Base-by-base conservation (phyloP, 345 rosid species). In the Nasturtium officinale region DNA sequence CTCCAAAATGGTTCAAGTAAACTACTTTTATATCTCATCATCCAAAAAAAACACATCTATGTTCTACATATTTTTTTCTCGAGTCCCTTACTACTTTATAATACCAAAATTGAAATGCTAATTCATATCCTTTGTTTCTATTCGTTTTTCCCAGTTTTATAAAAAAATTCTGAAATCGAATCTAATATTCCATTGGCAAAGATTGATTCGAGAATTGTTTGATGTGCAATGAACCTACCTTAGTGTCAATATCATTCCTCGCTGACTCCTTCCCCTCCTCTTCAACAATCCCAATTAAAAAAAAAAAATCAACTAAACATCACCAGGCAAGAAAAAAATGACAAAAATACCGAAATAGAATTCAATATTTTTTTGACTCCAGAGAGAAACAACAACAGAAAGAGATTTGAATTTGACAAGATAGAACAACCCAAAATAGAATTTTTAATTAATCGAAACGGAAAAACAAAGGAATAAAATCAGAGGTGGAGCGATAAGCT, bases 201-300 rank as follows among this genome's bases (percentile, higher is more conserved):
- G 62, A 37, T 12, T 47, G 5, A 67, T 58, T 74, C 50, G 50
- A 50, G 1, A 61, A 16, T 8, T 12, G 42, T 40, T 13, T 21
- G 10, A 5, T 37, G 20, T 18, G 78, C 42, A 48, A 65, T 26
- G 10, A 68, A 6, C 45, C 23, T 74, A 86, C 95, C 92, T 85
- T 85, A 66, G 82, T 46, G 65, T 86, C 85, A 43, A 45, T 75
- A 18, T 78, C 84, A 53, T 67, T 80, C 67, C 57, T 57, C 47
- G 82, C 72, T 32, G 83, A 82, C 55, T 65, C 79, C 62, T 78
- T 82, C 65, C 83, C 96, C 65, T 78, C 69, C 67, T 88, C 98
- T 87, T 77, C 81, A 54, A 65, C 69, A 15, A 71, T 68, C 33
- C 42, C 57, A 28, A 23, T 28, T 13, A 25, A 21, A 26, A 9